Percentiles rank a stretch among this genome's conserved stretches.
Conservation (phyloP, 2,329 filamentous ascomycete species). For the Trichoderma sp. region DNA sequence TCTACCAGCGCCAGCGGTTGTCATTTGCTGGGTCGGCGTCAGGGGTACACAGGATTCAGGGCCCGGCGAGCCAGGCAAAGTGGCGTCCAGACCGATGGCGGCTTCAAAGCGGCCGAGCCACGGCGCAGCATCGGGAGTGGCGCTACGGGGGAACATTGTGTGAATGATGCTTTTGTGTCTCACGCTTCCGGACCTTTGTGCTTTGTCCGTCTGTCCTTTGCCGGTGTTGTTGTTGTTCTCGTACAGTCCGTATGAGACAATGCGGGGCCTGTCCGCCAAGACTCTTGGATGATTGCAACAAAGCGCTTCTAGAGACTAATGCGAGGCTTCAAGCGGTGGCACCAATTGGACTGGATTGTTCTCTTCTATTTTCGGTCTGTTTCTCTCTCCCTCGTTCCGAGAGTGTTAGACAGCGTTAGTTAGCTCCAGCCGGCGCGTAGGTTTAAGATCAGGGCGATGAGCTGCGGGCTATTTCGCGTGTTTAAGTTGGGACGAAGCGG, state of each 20-base stretch:
- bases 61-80: slow-evolving; percentile 8
- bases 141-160: background rate
- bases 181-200: background rate
- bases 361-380: background rate
- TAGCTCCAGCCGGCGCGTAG: slow-evolving; percentile 7
- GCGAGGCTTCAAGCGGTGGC: slow-evolving; percentile 3
- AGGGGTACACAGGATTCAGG: slow-evolving; percentile 13
- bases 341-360: background rate
- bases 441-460: background rate
- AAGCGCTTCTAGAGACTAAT: background rate
- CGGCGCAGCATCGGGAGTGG: slow-evolving; percentile 10
- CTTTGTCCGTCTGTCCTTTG: background rate
- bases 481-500: background rate
- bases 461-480: background rate
- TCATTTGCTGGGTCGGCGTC: slow-evolving; percentile 7
- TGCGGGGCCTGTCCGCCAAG: background rate
- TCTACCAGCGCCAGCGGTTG: background rate
- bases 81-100: slow-evolving; percentile 14
- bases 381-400: slow-evolving; percentile 4
- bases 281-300: background rate
- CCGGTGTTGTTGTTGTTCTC: background rate
- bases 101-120: slow-evolving; percentile 15
- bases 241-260: background rate
- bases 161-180: background rate
- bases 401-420: background rate